phyloP scores from a whole-genome alignment of 2,329 filamentous ascomycete species.

The Furcasterigmium sp. region DNA sequence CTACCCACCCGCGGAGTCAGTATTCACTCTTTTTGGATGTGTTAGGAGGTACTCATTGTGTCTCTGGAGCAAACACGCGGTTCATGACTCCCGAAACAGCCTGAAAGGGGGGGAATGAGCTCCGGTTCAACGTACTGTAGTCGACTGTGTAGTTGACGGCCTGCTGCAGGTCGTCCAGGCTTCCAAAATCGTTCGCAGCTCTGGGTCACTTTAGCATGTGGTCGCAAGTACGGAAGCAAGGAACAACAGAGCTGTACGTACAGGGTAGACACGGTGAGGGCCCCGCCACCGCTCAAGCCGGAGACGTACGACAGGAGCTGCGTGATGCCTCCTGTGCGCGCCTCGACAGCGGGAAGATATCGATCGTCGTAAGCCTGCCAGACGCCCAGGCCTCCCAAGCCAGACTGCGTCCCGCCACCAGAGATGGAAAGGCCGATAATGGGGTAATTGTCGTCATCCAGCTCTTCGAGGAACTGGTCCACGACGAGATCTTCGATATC shows the following conservation, averaged over 20 bases:
- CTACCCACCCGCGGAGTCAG: no score
- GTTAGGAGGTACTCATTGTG: no score
- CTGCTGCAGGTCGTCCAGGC: constrained; percentile 28
- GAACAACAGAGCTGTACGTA: constrained; percentile 72
- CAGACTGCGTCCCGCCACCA: constrained; percentile 72
- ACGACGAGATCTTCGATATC: constrained; percentile 74
- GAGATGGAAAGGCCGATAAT: constrained; percentile 67
- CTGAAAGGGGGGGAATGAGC: no score
- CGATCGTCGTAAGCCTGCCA: constrained; percentile 74
- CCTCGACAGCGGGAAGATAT: constrained; percentile 50
- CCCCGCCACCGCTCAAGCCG: constrained; percentile 76
- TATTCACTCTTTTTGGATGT: no score
- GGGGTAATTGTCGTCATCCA: constrained; percentile 54
- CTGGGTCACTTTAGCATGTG: constrained; percentile 31
- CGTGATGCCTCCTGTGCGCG: constrained; percentile 73
- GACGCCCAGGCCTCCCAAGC: constrained; percentile 76
- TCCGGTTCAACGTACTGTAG: no score
- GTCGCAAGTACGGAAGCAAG: constrained; percentile 54
- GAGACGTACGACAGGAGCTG: constrained; percentile 78
- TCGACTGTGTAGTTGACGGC: constrained; percentile 17
- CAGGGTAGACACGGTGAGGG: constrained; percentile 75
- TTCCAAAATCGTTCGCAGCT: constrained; percentile 30
- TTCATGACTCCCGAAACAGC: no score
- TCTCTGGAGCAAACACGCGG: no score
- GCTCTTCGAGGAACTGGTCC: constrained; percentile 59